phyloP scores from a whole-genome alignment of 768 basidiomycete species.

The Royoungia palumana region DNA sequence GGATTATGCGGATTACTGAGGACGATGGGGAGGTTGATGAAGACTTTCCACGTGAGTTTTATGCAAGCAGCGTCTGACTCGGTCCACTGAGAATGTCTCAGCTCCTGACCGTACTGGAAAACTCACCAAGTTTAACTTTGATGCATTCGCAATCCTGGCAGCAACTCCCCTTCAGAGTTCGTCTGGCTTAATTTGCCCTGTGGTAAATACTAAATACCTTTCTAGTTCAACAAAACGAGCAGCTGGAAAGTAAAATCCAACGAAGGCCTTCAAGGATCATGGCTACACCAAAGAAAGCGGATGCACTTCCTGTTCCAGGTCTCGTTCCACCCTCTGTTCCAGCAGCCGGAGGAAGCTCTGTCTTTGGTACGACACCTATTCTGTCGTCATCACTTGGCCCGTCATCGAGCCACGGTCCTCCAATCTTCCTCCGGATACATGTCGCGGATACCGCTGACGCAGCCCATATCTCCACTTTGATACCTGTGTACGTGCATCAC shows the following conservation, averaged over 20 bases:
- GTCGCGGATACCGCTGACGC: conserved; percentile 80
- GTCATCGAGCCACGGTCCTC: conserved; percentile 70
- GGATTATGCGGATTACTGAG: conserved; percentile 92
- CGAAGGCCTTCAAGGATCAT: conserved; percentile 70
- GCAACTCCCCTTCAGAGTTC: conserved; percentile 68
- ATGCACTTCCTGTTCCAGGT: conserved; percentile 39
- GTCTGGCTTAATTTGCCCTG: conserved; percentile 15
- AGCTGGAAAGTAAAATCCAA: conserved; percentile 76
- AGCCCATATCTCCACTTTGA: conserved; percentile 84
- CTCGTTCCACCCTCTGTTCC: conserved; percentile 39
- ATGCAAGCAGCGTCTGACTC: not conserved
- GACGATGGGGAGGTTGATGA: conserved; percentile 98
- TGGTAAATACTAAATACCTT: not conserved
- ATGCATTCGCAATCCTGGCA: conserved; percentile 84
- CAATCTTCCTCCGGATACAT: conserved; percentile 77
- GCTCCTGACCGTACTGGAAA: conserved; percentile 88
- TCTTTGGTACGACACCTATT: conserved; percentile 48
- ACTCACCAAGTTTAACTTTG: conserved; percentile 84
- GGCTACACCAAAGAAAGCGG: conserved; percentile 56
- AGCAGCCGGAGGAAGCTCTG: conserved; percentile 43
- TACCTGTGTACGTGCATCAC: conserved; percentile 71
- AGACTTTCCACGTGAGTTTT: conserved; percentile 87
- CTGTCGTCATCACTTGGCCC: conserved; percentile 69
- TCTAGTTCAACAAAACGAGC: conserved; percentile 71
- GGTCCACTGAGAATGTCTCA: conserved; percentile 30